phyloP scores from a whole-genome alignment of 768 basidiomycete genomes.

The Tulasnella sp. region DNA sequence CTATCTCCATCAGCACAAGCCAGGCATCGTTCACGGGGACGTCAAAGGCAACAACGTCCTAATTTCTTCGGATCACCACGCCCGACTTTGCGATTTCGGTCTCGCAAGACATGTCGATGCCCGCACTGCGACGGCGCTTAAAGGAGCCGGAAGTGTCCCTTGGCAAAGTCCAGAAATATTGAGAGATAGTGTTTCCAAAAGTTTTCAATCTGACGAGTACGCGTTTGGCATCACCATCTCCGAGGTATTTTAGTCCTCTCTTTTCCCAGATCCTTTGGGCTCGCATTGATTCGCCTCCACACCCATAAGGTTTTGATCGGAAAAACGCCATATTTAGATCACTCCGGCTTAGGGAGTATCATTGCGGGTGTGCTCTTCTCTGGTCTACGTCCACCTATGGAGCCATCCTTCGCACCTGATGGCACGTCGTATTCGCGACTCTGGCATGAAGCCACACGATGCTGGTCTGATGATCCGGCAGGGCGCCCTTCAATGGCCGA shows the following conservation, averaged over 20 bases:
- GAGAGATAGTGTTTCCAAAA: not conserved
- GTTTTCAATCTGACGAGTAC: not conserved
- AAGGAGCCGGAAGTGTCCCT: not conserved
- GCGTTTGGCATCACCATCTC: not conserved
- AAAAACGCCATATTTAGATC: not conserved
- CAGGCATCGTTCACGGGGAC: slow-evolving; percentile 7
- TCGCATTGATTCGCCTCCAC: not conserved
- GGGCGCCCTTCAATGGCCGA: not conserved
- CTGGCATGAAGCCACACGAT: not conserved
- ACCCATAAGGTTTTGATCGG: not conserved
- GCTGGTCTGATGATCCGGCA: not conserved
- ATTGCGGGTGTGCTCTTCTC: not conserved
- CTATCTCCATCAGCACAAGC: not conserved
- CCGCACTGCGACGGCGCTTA: not conserved
- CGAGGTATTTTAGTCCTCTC: not conserved
- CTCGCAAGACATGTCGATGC: not conserved
- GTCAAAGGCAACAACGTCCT: slow-evolving; percentile 15
- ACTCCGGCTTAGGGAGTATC: not conserved
- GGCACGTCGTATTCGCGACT: not conserved
- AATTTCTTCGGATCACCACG: not conserved
- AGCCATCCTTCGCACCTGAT: not conserved
- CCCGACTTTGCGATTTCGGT: slow-evolving; percentile 14
- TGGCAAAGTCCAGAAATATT: not conserved
- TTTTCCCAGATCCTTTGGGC: not conserved
- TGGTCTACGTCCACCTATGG: not conserved